Evolutionary conservation across 768 basidiomycete genomes (phyloP), one percentile per base, ranked within the genome.

Genomic region (Russula foetens): DNA sequence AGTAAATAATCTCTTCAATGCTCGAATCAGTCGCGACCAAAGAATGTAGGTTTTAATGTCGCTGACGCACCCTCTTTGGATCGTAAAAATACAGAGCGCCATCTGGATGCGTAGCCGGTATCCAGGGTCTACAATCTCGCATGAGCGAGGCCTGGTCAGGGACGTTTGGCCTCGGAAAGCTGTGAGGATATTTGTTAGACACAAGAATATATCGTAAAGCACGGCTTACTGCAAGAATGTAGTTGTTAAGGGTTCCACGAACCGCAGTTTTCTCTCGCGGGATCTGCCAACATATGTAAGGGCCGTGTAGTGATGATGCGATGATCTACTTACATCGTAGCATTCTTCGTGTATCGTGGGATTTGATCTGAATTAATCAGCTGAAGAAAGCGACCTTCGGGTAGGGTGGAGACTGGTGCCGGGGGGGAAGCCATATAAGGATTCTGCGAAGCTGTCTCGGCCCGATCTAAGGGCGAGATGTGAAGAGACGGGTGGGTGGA

Each of bases 1-100:
- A 0, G 84, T 84, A 29, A 79, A 79, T 0, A 80, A 74, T 54
- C 74, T 76, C 80, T 83, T 29, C 39, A 26, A 17, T 52, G 7
- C 12, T n/a, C n/a, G 14, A 3, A 6, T 31, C 14, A 33, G 31
- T 33, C 31, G 31, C 9, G 31, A 33, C n/a, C n/a, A n/a, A n/a
- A n/a, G n/a, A n/a, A n/a, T n/a, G n/a, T 33, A 33, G 31, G 31
- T 5, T 33, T 33, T 33, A 33, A 33, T 5, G 31, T 33, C 31
- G 9, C 31, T 33, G 31, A 33, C 31, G 9, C 31, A 33, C 31
- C 31, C 31, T 33, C 4, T 5, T 9, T 4, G 31, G 31, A 33
- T 33, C 31, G 9, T 33, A 33, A 33, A 33, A 33, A 33, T 33
- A 33, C 5, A 33, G 31, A 9, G 31, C 31, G 9, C 31, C 31